A percentile compares a stretch with the other conserved stretches of the same genome.
These are phyloP conservation scores for Mucor ambiguus DNA, from an alignment of 371 early-diverging fungal genomes.

Conservation along the genomic window DNA sequence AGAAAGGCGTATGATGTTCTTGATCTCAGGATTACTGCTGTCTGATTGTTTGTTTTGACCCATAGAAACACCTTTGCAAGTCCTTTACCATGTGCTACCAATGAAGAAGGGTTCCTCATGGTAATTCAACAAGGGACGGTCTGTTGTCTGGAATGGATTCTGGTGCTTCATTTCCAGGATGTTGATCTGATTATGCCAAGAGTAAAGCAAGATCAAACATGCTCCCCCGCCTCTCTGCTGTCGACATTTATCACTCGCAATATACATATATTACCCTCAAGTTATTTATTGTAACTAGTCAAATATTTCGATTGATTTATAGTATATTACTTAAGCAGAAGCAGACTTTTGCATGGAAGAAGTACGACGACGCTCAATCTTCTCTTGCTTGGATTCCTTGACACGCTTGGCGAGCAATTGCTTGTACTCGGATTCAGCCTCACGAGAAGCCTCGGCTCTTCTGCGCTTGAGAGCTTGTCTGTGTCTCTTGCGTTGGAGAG, in stretches of 20 bases:
- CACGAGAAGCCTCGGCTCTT: constrained; percentile 78
- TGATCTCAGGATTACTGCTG: no score
- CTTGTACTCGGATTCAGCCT: constrained; percentile 93
- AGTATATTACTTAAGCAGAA: constrained; percentile 36
- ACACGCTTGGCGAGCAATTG: constrained; percentile 90
- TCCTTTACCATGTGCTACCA: no score
- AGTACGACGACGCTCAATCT: constrained; percentile 69
- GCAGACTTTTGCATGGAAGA: constrained; percentile 64
- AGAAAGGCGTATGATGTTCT: no score
- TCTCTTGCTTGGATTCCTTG: constrained; percentile 87
- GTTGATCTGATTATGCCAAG: no score
- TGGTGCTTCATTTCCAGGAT: no score
- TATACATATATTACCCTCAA: neutral
- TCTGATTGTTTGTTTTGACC: no score
- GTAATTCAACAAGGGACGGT: no score
- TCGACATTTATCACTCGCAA: neutral
- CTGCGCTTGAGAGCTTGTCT: constrained; percentile 84
- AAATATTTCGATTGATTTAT: constrained; percentile 2
- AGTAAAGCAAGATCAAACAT: no score
- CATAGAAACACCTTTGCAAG: no score
- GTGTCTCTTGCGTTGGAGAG: constrained; percentile 94
- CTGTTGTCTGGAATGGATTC: no score
- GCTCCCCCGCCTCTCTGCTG: no score
- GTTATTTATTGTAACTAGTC: neutral
- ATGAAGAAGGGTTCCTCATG: no score